Evolutionary conservation across 345 rosid genomes (phyloP).

Genomic region (Populus pruinosa): DNA sequence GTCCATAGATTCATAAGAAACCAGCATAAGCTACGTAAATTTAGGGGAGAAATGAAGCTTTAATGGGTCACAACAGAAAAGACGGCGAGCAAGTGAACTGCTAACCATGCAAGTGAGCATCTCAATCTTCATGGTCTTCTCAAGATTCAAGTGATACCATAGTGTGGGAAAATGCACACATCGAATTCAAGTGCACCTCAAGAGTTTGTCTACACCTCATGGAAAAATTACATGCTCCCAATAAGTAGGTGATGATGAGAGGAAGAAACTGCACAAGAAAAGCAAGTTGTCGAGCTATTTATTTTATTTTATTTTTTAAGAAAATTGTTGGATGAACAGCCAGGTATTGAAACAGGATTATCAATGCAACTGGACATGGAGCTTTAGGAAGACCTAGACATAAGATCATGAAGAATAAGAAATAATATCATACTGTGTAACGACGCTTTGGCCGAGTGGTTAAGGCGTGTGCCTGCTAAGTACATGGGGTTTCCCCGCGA

Average conservation of each 20-base stretch:
- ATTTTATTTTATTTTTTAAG: too few relatives aligned
- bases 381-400: neutral
- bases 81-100: neutral
- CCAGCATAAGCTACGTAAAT: too few relatives aligned
- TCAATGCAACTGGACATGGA: neutral
- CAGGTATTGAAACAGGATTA: neutral
- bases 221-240: neutral
- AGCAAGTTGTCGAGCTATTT: neutral
- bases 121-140: neutral
- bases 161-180: neutral
- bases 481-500: conserved; percentile 82
- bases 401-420: rapidly evolving
- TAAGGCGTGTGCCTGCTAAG: conserved; percentile 87
- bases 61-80: neutral
- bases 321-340: neutral
- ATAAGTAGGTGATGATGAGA: neutral
- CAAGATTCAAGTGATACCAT: too few relatives aligned
- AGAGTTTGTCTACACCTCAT: neutral
- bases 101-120: neutral
- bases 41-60: neutral
- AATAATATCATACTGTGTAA: neutral
- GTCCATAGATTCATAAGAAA: too few relatives aligned
- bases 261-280: neutral
- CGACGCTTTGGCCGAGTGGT: conserved; percentile 88
- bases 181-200: neutral